A percentile compares a stretch with the other conserved stretches of the same genome.
Evolutionary conservation across 371 early-diverging fungal genomes (phyloP).

Genomic region (Lichtheimia corymbifera): DNA sequence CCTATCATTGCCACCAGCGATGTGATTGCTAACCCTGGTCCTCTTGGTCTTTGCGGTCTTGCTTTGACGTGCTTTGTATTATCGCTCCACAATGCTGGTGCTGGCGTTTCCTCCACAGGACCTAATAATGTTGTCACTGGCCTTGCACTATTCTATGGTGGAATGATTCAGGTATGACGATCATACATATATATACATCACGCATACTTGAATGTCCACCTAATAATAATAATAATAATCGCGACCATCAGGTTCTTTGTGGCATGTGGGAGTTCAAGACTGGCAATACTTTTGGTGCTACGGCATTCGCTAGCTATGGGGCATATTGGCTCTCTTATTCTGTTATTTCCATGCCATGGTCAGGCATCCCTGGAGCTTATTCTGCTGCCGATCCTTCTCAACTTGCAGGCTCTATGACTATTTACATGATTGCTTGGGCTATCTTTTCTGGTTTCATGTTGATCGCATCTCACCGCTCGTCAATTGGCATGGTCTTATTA

Average conservation of each 20-base stretch:
- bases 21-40: constrained; percentile 67
- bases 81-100: constrained; percentile 68
- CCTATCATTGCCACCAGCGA: neutral
- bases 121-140: constrained; percentile 64
- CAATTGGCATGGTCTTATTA: constrained; percentile 58
- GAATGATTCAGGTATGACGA: constrained; percentile 65
- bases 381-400: constrained; percentile 26
- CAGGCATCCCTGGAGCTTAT: constrained; percentile 52
- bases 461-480: constrained; percentile 68
- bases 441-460: constrained; percentile 70
- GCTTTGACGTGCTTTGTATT: constrained; percentile 79
- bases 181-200: neutral
- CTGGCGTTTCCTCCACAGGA: constrained; percentile 55
- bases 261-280: constrained; percentile 85
- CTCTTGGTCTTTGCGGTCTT: constrained; percentile 73
- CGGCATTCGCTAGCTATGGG: constrained; percentile 80
- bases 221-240: neutral
- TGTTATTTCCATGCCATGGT: constrained; percentile 59
- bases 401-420: constrained; percentile 64
- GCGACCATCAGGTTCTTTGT: constrained; percentile 50
- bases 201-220: neutral
- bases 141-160: constrained; percentile 80
- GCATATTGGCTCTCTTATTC: constrained; percentile 81
- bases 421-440: constrained; percentile 69
- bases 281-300: constrained; percentile 83